A percentile compares a stretch with the other conserved stretches of the same genome.
phyloP scores from a whole-genome alignment of 2,329 filamentous ascomycete genomes.

The Diaporthe velutina region DNA sequence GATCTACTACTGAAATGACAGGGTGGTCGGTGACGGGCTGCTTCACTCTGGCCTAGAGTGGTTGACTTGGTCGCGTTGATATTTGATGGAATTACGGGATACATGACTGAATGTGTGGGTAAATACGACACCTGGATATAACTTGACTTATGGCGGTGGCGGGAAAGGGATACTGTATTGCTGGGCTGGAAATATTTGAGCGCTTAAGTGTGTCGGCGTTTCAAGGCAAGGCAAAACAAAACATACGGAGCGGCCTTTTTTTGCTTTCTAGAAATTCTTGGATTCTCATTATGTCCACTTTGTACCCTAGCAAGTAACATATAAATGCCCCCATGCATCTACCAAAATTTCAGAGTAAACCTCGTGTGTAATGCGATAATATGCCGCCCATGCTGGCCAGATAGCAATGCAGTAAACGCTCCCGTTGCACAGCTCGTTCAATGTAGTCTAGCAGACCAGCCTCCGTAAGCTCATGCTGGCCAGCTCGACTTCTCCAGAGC shows the following conservation, averaged over 20 bases:
- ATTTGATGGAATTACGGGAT: neutral
- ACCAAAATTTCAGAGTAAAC: neutral
- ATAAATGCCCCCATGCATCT: neutral
- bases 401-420: constrained; percentile 23
- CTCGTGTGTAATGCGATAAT: constrained; percentile 1
- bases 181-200: neutral
- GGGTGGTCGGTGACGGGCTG: neutral
- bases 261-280: neutral
- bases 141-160: neutral
- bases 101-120: neutral
- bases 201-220: constrained; percentile 10
- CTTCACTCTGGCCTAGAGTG: no score
- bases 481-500: neutral
- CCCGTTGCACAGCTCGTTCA: neutral
- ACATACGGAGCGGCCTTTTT: neutral
- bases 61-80: neutral
- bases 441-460: neutral
- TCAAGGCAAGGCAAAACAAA: constrained; percentile 1
- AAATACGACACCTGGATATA: neutral
- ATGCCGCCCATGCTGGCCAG: neutral
- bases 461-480: neutral
- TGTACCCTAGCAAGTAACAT: neutral
- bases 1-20: constrained; percentile 25
- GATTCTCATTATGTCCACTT: constrained; percentile 7
- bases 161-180: neutral